Evolutionary conservation across 306 rosid species (phyloP), one percentile per base, ranked within the genome.

Genomic region (Phaseolus lunatus): DNA sequence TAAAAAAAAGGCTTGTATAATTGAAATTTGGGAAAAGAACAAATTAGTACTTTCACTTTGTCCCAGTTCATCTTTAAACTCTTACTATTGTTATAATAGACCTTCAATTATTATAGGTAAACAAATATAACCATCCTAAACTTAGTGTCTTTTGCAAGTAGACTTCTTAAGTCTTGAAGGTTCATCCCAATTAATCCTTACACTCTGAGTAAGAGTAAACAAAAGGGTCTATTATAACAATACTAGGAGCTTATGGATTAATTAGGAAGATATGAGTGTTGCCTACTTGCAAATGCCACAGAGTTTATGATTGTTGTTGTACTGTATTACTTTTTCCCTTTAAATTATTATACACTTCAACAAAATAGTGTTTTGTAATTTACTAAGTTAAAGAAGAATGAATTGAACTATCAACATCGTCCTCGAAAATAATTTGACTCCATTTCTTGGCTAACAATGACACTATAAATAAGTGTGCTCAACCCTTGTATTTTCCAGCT

Each of bases 111-210:
- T 62, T 62, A 16, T 14, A 15, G 10, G 67, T 62, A 62, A 31
- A 31, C 67, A 62, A 31, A 62, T 61, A 62, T 62, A 61, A 16
- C 14, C 43, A 62, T 62, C 44, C 44, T 31, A 62, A 31, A 15
- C 67, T 56, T 56, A 0, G 41, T 27, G 20, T 27, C n/a, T n/a
- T n/a, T 26, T 58, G 65, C 39, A 58, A 13, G 65, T 24, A 13
- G 18, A 26, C 19, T 3, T 26, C 37, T 24, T 26, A 27, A 24
- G 37, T 2, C 3, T 58, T 58, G 3, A 58, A 1, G 26, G 7
- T 26, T 58, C 10, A 1, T 26, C 37, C 19, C 39, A 58, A 13
- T 58, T 26, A 13, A 26, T 58, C 65, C 18, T 58, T 58, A 24
- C 26, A 58, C 18, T 58, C 65, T 58, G 12, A 11, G 1, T 23